A percentile compares a stretch with the other conserved stretches of the same genome.
These are phyloP conservation scores for Bidens hawaiensis DNA, from an alignment of 140 eudicot genomes.

Conservation along the genomic window DNA sequence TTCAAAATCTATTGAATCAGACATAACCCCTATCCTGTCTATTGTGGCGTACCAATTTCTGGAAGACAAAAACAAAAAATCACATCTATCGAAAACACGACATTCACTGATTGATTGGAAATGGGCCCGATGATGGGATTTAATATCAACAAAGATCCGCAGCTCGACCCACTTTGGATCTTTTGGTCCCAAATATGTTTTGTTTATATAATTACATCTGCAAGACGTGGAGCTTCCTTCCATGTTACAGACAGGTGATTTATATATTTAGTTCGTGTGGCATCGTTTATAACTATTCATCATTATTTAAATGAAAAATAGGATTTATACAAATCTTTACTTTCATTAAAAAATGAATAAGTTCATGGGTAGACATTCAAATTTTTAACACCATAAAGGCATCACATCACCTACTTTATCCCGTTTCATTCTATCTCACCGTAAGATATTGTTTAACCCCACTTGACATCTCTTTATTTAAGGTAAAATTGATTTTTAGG, in stretches of 20 bases:
- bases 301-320: background rate
- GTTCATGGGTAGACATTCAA: no score
- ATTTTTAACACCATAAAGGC: no score
- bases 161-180: conserved; percentile 21
- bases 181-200: conserved; percentile 21
- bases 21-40: background rate
- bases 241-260: conserved; percentile 19
- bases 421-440: no score
- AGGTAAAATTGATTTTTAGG: no score
- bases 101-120: conserved; percentile 16
- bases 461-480: no score
- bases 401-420: no score
- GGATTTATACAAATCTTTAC: background rate
- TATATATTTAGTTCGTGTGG: background rate
- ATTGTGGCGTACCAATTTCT: background rate
- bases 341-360: background rate
- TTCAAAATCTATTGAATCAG: background rate
- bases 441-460: no score
- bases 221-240: conserved; percentile 20
- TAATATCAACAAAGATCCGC: conserved; percentile 20
- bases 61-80: background rate
- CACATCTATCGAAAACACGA: background rate
- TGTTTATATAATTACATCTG: conserved; percentile 19
- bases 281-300: background rate
- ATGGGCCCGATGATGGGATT: conserved; percentile 18